phyloP scores from a whole-genome alignment of 495 filamentous ascomycete species.

The Umbilicaria muhlenbergii region DNA sequence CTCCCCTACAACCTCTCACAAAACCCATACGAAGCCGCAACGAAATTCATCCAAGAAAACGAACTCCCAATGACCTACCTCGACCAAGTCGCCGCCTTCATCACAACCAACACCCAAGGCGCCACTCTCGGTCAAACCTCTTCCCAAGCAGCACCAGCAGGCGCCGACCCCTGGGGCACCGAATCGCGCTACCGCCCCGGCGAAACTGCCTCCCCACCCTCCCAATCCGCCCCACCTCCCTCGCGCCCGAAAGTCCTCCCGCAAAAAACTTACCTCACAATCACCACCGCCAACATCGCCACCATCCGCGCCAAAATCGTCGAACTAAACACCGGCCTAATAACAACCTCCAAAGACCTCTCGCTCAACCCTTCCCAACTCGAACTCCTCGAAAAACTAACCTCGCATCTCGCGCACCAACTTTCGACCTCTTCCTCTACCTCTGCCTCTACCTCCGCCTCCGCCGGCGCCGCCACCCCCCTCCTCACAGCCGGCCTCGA shows the following conservation, averaged over 20 bases:
- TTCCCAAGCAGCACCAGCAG: conserved; percentile 25
- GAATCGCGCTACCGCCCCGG: conserved; percentile 68
- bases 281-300: conserved; percentile 40
- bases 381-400: conserved; percentile 35
- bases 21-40: conserved; percentile 85
- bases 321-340: conserved; percentile 52
- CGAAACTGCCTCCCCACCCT: conserved; percentile 28
- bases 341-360: conserved; percentile 54
- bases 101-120: conserved; percentile 75
- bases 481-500: conserved; percentile 32
- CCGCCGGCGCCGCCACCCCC: conserved; percentile 11
- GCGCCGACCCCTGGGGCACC: conserved; percentile 59
- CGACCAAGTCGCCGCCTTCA: conserved; percentile 90
- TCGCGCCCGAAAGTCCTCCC: conserved; percentile 52
- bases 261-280: conserved; percentile 71
- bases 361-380: conserved; percentile 60
- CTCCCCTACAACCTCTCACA: conserved; percentile 84
- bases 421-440: conserved; percentile 9
- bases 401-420: conserved; percentile 39
- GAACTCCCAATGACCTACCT: conserved; percentile 81
- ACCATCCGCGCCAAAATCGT: conserved; percentile 58
- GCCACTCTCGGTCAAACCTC: conserved; percentile 50
- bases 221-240: conserved; percentile 17
- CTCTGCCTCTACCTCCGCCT: conserved; percentile 12
- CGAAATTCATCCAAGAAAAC: conserved; percentile 82